These are phyloP conservation scores for Termitomyces heimii DNA, from an alignment of 768 basidiomycete genomes.

Conservation along the genomic window DNA sequence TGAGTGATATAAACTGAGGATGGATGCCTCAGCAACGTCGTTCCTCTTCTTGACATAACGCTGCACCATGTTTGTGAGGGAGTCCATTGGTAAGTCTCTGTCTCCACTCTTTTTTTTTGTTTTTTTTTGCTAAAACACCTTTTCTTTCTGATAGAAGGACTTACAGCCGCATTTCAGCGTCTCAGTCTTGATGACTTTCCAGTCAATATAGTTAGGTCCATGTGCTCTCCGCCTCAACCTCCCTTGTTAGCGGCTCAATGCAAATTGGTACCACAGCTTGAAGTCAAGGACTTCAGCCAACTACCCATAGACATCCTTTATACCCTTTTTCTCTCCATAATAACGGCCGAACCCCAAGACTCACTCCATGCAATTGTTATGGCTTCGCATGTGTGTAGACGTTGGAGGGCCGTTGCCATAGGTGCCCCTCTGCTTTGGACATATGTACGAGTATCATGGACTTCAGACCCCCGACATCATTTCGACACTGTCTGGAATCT, in stretches of 20 bases:
- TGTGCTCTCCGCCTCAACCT: neutral
- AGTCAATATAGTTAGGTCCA: neutral
- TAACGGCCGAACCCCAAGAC: conserved; percentile 4
- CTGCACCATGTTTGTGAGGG: neutral
- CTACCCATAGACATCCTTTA: conserved; percentile 13
- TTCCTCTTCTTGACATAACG: neutral
- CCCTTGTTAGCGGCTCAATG: neutral
- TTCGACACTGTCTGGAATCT: conserved; percentile 3
- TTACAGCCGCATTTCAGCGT: conserved; percentile 1
- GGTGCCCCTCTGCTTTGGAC: conserved; percentile 14
- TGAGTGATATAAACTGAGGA: conserved; percentile 4
- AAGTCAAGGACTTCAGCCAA: neutral
- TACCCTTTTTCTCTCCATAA: conserved; percentile 5
- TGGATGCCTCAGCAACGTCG: neutral
- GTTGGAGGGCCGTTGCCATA: conserved; percentile 10
- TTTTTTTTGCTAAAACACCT: neutral
- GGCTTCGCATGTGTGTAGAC: conserved; percentile 12
- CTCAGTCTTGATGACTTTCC: conserved; percentile 1
- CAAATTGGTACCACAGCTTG: neutral
- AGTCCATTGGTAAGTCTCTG: neutral
- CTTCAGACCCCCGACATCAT: conserved; percentile 1
- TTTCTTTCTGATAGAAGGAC: neutral
- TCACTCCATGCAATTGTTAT: conserved; percentile 4
- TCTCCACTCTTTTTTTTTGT: neutral
- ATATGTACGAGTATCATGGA: conserved; percentile 10